phyloP scores from a whole-genome alignment of 306 rosid genomes.

The Vicia sativa region DNA sequence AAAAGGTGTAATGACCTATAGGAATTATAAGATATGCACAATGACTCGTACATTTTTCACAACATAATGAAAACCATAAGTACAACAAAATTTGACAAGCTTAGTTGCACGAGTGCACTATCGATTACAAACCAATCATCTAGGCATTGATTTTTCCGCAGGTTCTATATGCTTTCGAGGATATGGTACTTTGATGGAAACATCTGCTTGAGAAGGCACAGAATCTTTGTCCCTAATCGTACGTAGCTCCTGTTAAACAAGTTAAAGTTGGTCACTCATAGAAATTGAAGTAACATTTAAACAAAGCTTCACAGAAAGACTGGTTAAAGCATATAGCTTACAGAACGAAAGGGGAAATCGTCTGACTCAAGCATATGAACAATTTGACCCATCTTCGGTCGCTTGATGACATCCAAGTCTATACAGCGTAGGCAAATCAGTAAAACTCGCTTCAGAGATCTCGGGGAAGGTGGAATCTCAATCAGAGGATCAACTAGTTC shows the following conservation, averaged over 20 bases:
- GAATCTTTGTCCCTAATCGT: slow-evolving; percentile 60
- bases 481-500: slow-evolving; percentile 79
- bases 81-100: slow-evolving; percentile 44
- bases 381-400: slow-evolving; percentile 98
- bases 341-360: slow-evolving; percentile 90
- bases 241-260: slow-evolving; percentile 67
- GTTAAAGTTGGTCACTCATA: slow-evolving; percentile 18
- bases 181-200: slow-evolving; percentile 45
- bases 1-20: slow-evolving; percentile 27
- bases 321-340: slow-evolving; percentile 43
- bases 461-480: slow-evolving; percentile 71
- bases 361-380: slow-evolving; percentile 98
- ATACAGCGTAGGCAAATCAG: slow-evolving; percentile 90
- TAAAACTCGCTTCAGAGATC: slow-evolving; percentile 79
- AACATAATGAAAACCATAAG: slow-evolving; percentile 34
- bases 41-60: slow-evolving; percentile 35
- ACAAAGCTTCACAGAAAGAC: slow-evolving; percentile 25
- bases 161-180: slow-evolving; percentile 45
- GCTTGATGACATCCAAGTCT: slow-evolving; percentile 80
- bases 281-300: slow-evolving; percentile 16
- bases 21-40: slow-evolving; percentile 50
- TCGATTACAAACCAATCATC: slow-evolving; percentile 49
- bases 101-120: slow-evolving; percentile 37
- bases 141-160: slow-evolving; percentile 52
- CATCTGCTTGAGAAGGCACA: slow-evolving; percentile 42